Conservation (phyloP, 2,329 filamentous ascomycete species). For the Xylaria sp. region DNA sequence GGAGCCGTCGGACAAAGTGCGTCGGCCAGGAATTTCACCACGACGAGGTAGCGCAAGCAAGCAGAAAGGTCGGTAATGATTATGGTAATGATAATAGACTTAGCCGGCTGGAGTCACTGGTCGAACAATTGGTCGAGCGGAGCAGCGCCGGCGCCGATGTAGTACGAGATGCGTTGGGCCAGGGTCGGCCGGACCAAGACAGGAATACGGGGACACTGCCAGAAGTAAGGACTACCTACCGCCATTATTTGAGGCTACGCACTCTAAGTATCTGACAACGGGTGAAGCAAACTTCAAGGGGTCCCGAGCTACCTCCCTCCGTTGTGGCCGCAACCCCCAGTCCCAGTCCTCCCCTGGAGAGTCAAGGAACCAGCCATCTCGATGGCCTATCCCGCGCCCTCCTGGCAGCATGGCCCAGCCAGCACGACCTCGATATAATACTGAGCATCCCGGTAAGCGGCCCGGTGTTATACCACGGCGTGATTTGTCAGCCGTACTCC, state of each 20-base stretch:
- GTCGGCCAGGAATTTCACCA: constrained; percentile 51
- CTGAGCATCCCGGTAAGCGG: constrained; percentile 33
- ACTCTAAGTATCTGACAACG: neutral
- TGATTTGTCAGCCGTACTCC: constrained; percentile 40
- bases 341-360: constrained; percentile 2
- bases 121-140: constrained; percentile 35
- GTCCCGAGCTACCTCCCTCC: neutral
- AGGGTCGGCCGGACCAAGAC: neutral
- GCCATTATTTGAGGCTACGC: too few species aligned
- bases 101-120: constrained; percentile 41
- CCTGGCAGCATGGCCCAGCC: constrained; percentile 42
- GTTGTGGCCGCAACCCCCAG: neutral
- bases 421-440: constrained; percentile 43
- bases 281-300: constrained; percentile 1
- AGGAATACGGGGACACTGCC: neutral
- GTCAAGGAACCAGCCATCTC: constrained; percentile 8
- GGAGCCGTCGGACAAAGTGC: constrained; percentile 46
- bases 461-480: constrained; percentile 40
- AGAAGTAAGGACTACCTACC: neutral
- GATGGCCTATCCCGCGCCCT: constrained; percentile 38
- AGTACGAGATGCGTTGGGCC: neutral
- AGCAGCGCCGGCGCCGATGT: neutral
- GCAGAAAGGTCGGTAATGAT: constrained; percentile 27
- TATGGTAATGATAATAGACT: too few species aligned
- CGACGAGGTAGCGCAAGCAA: constrained; percentile 33